Base-by-base conservation (phyloP, 306 rosid genomes). In the Rosa rugosa region DNA sequence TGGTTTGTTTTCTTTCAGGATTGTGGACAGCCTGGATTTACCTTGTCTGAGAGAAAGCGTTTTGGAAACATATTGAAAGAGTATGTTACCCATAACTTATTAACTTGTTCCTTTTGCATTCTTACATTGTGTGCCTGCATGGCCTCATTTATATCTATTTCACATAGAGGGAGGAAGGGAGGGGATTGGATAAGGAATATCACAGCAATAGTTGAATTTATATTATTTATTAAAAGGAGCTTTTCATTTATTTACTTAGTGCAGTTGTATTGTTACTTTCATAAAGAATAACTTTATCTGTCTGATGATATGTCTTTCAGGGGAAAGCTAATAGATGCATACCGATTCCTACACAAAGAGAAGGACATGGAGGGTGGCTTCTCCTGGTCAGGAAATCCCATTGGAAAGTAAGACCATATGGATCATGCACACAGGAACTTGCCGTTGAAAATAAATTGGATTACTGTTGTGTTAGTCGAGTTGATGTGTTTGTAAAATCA, bases 351-450 rank as follows among this genome's bases (percentile, higher is more conserved):
- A 78, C 95, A 95, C 85, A 56, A 86, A 82, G 96, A 95, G 67
- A 91, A 87, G 81, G 97, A 95, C 84, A 92, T 90, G 94, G 97
- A 90, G 70, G 45, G 77, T 50, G 99, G 98, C 78, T 95, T 95
- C 85, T 95, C 98, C 41, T 95, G 99, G 99, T 95, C 99, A 6
- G 99, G 98, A 78, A 71, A 95, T 81, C 98, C 99, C 67, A 76
- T 92, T 67, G 99, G 99, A 72, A 95, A 84, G 99, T 95, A 86
- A 87, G 91, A 81, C 41, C 41, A 41, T 66, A 80, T 74, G 50
- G 46, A 40, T 80, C 64, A 63, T 70, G 18, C n/a, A 4, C 41
- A 11, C 7, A 14, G 41, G 57, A 46, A 46, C 6, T 25, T 71
- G 23, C 6, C 5, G 10, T 23, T 70, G 18, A 70, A 46, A 46